Conservation (phyloP, 108 stramenopile species). For the Nitzschia sp. region DNA sequence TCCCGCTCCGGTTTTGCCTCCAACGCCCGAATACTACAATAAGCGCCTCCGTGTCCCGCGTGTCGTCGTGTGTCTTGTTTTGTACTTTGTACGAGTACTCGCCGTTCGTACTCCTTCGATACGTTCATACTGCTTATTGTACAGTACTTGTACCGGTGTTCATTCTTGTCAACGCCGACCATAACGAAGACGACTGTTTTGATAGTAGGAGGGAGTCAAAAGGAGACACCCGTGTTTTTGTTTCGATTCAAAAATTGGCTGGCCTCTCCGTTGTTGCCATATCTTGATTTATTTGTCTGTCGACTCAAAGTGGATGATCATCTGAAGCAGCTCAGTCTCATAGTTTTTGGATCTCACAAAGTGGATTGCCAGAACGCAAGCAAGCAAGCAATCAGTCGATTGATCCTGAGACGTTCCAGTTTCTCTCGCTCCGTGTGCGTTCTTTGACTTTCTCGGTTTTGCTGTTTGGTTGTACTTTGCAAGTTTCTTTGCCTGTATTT, state of each 20-base stretch:
- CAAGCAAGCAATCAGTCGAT: no score
- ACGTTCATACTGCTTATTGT: background rate
- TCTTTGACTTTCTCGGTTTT: background rate
- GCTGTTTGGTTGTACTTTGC: background rate
- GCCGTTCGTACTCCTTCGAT: background rate
- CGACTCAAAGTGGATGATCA: slow-evolving; percentile 2
- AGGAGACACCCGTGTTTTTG: slow-evolving; percentile 17
- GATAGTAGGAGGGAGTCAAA: slow-evolving; percentile 14
- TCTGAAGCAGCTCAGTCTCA: background rate
- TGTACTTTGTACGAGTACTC: background rate
- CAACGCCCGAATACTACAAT: background rate
- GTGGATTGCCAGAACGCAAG: no score
- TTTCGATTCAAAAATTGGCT: slow-evolving; percentile 14
- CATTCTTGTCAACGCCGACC: slow-evolving; percentile 16
- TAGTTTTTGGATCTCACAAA: background rate
- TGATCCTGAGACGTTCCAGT: no score
- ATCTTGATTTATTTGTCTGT: background rate
- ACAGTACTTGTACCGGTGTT: no score
- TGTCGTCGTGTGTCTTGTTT: no score
- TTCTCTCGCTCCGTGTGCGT: background rate
- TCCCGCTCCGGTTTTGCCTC: background rate
- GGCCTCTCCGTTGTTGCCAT: slow-evolving; percentile 7
- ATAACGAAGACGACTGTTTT: background rate
- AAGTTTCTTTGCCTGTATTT: background rate
- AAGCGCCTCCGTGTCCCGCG: no score